Evolutionary conservation across 202 grass and related monocot species (phyloP).

Genomic region (Zoysia matrella): DNA sequence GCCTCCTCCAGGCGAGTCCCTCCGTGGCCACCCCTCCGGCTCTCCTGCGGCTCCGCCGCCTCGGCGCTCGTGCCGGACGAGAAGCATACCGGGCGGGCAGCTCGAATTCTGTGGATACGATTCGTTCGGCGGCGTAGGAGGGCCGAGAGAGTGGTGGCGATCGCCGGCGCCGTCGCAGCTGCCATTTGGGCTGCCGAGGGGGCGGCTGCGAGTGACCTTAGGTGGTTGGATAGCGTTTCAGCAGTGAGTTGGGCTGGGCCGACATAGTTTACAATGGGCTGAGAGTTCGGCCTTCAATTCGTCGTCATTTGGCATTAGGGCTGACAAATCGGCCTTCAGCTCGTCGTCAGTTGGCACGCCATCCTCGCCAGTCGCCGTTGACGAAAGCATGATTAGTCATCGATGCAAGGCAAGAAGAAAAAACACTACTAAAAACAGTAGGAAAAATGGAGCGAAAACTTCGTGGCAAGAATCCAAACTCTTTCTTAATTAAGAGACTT

Average conservation of each 20-base stretch:
- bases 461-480: no score
- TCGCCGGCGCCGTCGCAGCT: slow-evolving; percentile 36
- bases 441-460: no score
- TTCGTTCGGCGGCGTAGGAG: slow-evolving; percentile 33
- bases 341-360: no score
- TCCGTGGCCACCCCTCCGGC: slow-evolving; percentile 52
- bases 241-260: slow-evolving; percentile 13
- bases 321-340: no score
- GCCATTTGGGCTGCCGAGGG: neutral
- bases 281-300: no score
- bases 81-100: slow-evolving; percentile 15
- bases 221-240: slow-evolving; percentile 30
- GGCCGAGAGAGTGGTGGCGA: slow-evolving; percentile 40
- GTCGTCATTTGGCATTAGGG: no score
- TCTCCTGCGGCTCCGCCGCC: slow-evolving; percentile 15
- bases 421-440: no score
- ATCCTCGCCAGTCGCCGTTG: no score
- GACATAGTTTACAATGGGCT: no score
- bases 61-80: slow-evolving; percentile 36
- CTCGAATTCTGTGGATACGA: neutral
- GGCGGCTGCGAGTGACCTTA: neutral
- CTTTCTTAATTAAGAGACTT: no score
- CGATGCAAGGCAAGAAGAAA: no score
- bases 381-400: no score
- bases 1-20: slow-evolving; percentile 69